Conservation (phyloP, 2,329 filamentous ascomycete species). For the Sporothrix pseudoabietina region DNA sequence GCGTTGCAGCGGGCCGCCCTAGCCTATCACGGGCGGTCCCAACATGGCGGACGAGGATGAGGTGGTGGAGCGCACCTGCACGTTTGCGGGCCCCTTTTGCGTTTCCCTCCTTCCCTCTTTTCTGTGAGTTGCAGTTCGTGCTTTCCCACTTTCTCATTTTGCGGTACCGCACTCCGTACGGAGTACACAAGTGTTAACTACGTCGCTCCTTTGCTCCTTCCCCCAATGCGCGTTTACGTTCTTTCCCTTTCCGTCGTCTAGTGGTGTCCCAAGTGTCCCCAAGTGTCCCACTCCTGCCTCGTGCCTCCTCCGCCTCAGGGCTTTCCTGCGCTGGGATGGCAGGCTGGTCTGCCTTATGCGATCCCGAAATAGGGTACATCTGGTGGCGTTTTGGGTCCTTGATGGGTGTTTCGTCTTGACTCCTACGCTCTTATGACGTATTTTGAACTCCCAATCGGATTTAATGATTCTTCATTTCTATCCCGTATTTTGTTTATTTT, state of each 20-base stretch:
- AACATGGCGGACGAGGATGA: slow-evolving; percentile 14
- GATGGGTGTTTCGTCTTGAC: neutral
- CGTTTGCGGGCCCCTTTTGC: slow-evolving; percentile 13
- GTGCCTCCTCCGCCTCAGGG: slow-evolving; percentile 2
- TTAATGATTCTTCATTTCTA: neutral
- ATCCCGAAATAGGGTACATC: neutral
- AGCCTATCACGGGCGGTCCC: slow-evolving; percentile 29
- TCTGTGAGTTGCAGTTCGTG: neutral
- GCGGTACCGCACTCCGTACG: neutral
- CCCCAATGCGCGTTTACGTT: neutral
- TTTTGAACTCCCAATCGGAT: neutral
- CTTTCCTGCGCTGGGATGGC: slow-evolving; percentile 20
- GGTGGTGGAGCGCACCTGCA: slow-evolving; percentile 1
- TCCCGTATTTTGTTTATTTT: neutral
- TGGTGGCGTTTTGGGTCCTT: neutral
- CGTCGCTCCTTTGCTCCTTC: neutral
- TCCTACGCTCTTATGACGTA: neutral
- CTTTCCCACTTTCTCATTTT: neutral
- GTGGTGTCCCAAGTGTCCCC: neutral
- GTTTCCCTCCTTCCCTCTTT: neutral
- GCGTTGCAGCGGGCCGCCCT: slow-evolving; percentile 16
- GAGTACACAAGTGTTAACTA: too few species aligned
- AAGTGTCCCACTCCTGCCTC: neutral
- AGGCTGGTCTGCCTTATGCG: slow-evolving; percentile 23
- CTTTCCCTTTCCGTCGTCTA: neutral